Evolutionary conservation across 2,329 filamentous ascomycete genomes (phyloP).

Genomic region (Nemania sp.): DNA sequence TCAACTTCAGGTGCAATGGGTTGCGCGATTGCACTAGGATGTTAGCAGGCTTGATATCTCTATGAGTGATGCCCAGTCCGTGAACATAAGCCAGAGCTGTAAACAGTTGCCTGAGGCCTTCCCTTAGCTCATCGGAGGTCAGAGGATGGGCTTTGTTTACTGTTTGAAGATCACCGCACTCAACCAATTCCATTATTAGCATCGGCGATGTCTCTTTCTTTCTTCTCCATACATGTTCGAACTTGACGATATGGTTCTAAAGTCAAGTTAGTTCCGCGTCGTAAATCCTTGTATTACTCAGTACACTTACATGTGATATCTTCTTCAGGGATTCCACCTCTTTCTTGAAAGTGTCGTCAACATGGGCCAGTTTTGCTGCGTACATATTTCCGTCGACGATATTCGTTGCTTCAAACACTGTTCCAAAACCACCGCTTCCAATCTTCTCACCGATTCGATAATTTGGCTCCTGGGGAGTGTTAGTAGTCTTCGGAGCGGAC

Average conservation of each 20-base stretch:
- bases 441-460: background rate
- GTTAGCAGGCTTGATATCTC: constrained; percentile 27
- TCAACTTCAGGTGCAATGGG: constrained; percentile 15
- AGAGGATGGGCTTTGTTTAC: fast-evolving
- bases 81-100: constrained; percentile 17
- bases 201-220: background rate
- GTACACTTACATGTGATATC: constrained; percentile 2
- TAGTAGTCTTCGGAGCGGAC: background rate
- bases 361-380: constrained; percentile 1
- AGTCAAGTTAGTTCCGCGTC: background rate
- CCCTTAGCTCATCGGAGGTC: background rate
- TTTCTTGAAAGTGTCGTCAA: fast-evolving
- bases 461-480: background rate
- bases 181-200: constrained; percentile 10
- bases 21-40: constrained; percentile 7
- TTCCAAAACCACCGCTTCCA: background rate
- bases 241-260: constrained; percentile 10
- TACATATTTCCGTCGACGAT: background rate
- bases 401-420: background rate
- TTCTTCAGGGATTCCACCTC: background rate
- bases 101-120: background rate
- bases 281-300: background rate
- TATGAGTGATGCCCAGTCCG: background rate
- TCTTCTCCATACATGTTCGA: background rate
- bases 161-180: background rate